These are phyloP conservation scores for Funneliformis geosporum DNA, from an alignment of 192 early-diverging fungal genomes.

Conservation along the genomic window DNA sequence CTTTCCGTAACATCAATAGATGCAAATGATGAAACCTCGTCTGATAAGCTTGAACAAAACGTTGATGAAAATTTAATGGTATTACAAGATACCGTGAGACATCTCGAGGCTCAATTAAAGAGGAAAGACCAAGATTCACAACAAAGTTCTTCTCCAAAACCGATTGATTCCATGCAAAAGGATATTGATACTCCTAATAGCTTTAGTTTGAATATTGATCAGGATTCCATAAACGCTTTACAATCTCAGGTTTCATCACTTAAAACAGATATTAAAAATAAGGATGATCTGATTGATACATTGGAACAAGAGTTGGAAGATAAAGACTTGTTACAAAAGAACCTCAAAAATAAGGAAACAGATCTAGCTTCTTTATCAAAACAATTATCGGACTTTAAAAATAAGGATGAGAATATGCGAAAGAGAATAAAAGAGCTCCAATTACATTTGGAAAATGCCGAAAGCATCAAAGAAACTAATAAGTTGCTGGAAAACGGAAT, in stretches of 20 bases:
- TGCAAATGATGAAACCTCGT: slow-evolving; percentile 23
- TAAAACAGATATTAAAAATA: background rate
- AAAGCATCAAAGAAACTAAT: background rate
- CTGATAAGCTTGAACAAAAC: slow-evolving; percentile 14
- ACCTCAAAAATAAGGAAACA: slow-evolving; percentile 1
- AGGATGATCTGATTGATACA: background rate
- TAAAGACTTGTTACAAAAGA: background rate
- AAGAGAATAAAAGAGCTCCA: background rate
- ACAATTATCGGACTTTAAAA: background rate
- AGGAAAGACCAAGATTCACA: background rate
- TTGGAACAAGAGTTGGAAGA: slow-evolving; percentile 4
- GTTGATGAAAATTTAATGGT: slow-evolving; percentile 1
- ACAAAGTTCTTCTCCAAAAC: too few relatives aligned
- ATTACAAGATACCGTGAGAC: background rate
- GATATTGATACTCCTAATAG: too few relatives aligned
- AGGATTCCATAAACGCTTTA: background rate
- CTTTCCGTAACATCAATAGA: too few relatives aligned
- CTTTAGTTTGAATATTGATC: background rate
- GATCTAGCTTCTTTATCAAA: background rate
- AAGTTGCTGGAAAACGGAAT: background rate
- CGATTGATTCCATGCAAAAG: too few relatives aligned
- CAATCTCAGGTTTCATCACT: slow-evolving; percentile 5
- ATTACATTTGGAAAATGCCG: background rate
- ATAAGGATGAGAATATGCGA: background rate
- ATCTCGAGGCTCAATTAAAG: background rate